Conservation (phyloP, 345 rosid species). For the Salix purpurea region DNA sequence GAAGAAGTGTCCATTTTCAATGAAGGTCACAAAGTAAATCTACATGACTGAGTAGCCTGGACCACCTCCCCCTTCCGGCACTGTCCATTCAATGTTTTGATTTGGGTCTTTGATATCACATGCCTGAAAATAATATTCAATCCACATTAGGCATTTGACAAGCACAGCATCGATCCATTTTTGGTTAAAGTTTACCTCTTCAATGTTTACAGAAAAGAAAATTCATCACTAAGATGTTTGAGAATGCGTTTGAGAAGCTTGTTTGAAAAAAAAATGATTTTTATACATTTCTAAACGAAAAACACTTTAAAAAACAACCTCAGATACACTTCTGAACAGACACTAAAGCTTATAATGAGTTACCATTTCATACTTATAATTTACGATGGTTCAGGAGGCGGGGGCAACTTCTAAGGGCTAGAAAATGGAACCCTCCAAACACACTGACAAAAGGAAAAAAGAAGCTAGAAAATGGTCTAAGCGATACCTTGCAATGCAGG, state of each 20-base stretch:
- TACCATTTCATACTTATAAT: no score
- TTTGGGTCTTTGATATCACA: slow-evolving; percentile 91
- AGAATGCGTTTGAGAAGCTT: no score
- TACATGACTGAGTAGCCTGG: slow-evolving; percentile 85
- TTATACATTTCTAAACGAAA: no score
- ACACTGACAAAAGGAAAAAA: not conserved
- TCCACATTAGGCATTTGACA: not conserved
- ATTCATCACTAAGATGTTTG: no score
- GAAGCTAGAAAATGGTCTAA: not conserved
- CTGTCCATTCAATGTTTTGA: slow-evolving; percentile 93
- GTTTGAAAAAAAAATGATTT: no score
- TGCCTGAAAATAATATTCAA: slow-evolving; percentile 41
- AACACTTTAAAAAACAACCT: no score
- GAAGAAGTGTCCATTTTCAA: not conserved
- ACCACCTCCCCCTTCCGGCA: slow-evolving; percentile 96
- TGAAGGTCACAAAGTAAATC: not conserved
- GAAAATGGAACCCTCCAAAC: not conserved
- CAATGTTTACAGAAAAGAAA: not conserved
- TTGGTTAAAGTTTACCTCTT: not conserved
- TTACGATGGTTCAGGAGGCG: no score
- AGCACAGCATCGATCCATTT: not conserved
- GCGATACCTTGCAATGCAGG: slow-evolving; percentile 84
- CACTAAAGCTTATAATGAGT: no score
- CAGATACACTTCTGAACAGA: no score
- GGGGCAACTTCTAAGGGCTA: not conserved